A percentile compares a stretch with the other conserved stretches of the same genome.
These are phyloP conservation scores for Emmonsiellopsis sp. DNA, from an alignment of 2,329 filamentous ascomycete species.

Conservation along the genomic window DNA sequence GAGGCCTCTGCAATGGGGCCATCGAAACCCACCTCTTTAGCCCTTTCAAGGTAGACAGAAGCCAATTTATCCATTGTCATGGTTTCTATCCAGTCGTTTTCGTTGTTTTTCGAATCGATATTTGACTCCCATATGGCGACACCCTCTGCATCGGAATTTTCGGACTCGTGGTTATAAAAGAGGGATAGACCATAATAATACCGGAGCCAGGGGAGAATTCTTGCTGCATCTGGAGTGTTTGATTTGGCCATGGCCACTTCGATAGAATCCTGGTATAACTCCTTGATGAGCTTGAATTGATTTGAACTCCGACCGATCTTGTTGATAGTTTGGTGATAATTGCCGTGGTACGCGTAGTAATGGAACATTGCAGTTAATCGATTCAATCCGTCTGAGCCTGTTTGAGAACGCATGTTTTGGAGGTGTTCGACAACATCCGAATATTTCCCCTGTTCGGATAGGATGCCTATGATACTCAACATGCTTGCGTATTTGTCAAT, in stretches of 20 bases:
- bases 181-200: conserved; percentile 6
- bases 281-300: conserved; percentile 5
- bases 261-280: conserved; percentile 5
- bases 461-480: conserved; percentile 4
- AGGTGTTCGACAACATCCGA: conserved; percentile 11
- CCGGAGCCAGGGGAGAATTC: conserved; percentile 1
- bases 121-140: conserved; percentile 9
- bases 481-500: conserved; percentile 8
- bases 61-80: conserved; percentile 6
- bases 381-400: conserved; percentile 5
- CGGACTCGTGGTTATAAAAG: conserved; percentile 3
- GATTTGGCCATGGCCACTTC: conserved; percentile 7
- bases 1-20: conserved; percentile 2
- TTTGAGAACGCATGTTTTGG: conserved; percentile 9
- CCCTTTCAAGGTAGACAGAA: conserved; percentile 7
- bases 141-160: conserved; percentile 6
- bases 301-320: conserved; percentile 2
- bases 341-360: conserved; percentile 3
- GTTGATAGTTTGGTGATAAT: conserved; percentile 5
- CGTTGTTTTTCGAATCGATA: conserved; percentile 1
- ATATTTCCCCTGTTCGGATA: conserved; percentile 7
- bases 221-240: background rate
- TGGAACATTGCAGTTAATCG: conserved; percentile 8
- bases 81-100: background rate
- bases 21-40: conserved; percentile 7